A percentile compares a stretch with the other conserved stretches of the same genome.
These are phyloP conservation scores for Chaetomium sp. DNA, from an alignment of 2,329 filamentous ascomycete genomes.

Conservation along the genomic window DNA sequence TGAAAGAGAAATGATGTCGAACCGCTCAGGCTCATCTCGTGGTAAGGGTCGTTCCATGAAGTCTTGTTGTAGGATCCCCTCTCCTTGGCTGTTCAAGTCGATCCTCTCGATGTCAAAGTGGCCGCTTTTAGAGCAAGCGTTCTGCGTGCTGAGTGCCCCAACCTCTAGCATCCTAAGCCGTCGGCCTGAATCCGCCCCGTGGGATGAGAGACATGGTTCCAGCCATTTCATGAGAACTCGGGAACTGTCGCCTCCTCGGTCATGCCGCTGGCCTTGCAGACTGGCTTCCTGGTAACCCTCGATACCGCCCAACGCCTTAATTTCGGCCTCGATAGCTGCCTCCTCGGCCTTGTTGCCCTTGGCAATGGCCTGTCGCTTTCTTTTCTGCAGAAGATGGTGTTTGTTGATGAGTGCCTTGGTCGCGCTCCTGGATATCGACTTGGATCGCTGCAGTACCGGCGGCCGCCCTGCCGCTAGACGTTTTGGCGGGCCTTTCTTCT, in stretches of 20 bases:
- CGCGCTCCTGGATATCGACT: constrained; percentile 65
- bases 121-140: constrained; percentile 76
- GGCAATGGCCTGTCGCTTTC: constrained; percentile 56
- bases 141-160: constrained; percentile 80
- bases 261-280: constrained; percentile 66
- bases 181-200: constrained; percentile 23
- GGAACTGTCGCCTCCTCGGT: constrained; percentile 69
- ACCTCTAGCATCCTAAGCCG: constrained; percentile 77
- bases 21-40: constrained; percentile 59
- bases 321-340: constrained; percentile 52
- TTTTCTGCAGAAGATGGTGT: constrained; percentile 67
- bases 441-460: constrained; percentile 54
- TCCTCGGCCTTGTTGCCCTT: constrained; percentile 56
- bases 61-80: constrained; percentile 82
- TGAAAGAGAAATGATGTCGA: constrained; percentile 89
- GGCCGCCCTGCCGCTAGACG: constrained; percentile 58
- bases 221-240: constrained; percentile 67
- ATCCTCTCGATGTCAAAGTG: constrained; percentile 78
- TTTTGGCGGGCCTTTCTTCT: constrained; percentile 45
- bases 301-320: constrained; percentile 61
- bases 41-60: constrained; percentile 90
- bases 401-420: constrained; percentile 66
- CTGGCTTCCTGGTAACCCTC: constrained; percentile 67
- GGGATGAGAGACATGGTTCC: constrained; percentile 40
- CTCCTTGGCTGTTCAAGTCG: constrained; percentile 83